Conservation (phyloP, 2,329 filamentous ascomycete species). For the Bipolaris bicolor region DNA sequence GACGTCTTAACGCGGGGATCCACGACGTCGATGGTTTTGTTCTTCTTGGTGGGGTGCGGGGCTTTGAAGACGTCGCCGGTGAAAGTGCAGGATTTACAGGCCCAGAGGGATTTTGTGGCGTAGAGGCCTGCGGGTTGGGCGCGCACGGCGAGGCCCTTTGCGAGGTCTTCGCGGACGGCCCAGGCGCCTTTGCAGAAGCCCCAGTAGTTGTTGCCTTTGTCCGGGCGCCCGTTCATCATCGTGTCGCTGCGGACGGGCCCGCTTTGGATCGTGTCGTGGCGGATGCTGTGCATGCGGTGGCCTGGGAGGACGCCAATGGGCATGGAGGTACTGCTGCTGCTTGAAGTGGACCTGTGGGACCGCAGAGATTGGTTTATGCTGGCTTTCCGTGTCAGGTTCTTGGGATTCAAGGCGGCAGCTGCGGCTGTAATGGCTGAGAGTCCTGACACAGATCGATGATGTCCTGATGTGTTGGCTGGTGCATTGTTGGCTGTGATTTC, state of each 20-base stretch:
- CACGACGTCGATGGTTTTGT: conserved; percentile 36
- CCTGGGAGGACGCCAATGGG: conserved; percentile 23
- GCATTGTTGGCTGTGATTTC: not conserved
- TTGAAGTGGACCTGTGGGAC: conserved; percentile 11
- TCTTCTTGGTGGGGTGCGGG: conserved; percentile 33
- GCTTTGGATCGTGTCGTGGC: conserved; percentile 27
- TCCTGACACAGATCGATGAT: conserved; percentile 12
- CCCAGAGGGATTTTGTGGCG: conserved; percentile 42
- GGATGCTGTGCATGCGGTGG: conserved; percentile 16
- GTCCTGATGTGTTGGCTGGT: conserved; percentile 1
- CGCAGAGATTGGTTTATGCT: conserved; percentile 19
- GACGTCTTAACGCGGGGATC: conserved; percentile 36
- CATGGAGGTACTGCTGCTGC: conserved; percentile 23
- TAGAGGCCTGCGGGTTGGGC: conserved; percentile 46
- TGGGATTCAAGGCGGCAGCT: conserved; percentile 7
- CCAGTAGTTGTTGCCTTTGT: conserved; percentile 51
- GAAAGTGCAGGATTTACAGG: conserved; percentile 46
- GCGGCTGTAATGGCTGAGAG: not conserved
- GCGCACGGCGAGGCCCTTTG: conserved; percentile 41
- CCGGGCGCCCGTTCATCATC: conserved; percentile 46
- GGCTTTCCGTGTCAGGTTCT: conserved; percentile 10
- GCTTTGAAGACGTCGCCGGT: conserved; percentile 35
- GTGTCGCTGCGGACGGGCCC: conserved; percentile 25
- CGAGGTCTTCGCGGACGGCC: conserved; percentile 42
- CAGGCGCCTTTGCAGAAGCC: conserved; percentile 52